These are phyloP conservation scores for Strombidium stylifer DNA, from an alignment of 73 alveolate species.

Conservation along the genomic window DNA sequence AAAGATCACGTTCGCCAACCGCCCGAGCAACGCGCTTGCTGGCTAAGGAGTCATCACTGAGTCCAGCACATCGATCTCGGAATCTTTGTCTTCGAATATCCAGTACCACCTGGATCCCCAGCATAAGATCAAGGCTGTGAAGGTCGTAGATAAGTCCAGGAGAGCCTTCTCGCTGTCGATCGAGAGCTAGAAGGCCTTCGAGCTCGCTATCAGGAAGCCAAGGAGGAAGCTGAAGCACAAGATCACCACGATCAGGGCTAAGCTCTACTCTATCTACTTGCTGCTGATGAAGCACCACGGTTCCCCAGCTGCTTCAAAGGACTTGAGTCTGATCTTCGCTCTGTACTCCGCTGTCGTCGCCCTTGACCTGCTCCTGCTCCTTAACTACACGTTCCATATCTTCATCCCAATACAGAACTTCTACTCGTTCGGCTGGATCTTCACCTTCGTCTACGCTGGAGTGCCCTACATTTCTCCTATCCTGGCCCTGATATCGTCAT, in stretches of 20 bases:
- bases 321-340: background rate
- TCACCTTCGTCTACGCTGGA: no score
- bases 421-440: no score
- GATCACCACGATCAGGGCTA: background rate
- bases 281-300: background rate
- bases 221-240: conserved; percentile 5
- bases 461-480: no score
- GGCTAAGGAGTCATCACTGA: background rate
- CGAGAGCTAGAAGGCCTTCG: conserved; percentile 5
- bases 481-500: no score
- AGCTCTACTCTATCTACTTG: conserved; percentile 8
- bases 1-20: no score
- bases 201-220: conserved; percentile 6
- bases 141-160: background rate
- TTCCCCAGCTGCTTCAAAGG: conserved; percentile 19
- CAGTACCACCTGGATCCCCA: background rate
- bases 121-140: background rate
- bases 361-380: background rate
- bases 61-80: no score
- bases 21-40: no score
- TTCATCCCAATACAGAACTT: background rate
- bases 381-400: background rate
- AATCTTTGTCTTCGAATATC: background rate
- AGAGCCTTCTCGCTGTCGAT: conserved; percentile 24
- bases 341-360: conserved; percentile 9